Conservation (phyloP, 2,329 filamentous ascomycete species). For the Cytospora schulzeri region DNA sequence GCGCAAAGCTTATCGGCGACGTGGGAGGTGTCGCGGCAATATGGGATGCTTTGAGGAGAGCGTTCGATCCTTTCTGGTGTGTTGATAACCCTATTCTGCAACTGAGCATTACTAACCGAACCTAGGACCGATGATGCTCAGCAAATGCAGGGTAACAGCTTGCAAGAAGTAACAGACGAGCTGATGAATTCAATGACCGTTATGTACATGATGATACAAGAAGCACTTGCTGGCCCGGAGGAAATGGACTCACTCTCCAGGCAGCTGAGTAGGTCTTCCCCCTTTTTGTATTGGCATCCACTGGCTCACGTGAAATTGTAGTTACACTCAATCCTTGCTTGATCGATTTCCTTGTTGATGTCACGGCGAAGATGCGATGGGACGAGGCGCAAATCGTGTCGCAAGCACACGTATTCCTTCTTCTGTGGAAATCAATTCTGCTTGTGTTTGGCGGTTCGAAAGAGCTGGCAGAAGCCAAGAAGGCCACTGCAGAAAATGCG, state of each 20-base stretch:
- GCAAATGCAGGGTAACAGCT: constrained; percentile 41
- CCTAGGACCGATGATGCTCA: constrained; percentile 51
- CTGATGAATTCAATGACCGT: constrained; percentile 65
- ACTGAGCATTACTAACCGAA: neutral
- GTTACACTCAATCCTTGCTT: constrained; percentile 66
- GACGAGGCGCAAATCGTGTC: constrained; percentile 65
- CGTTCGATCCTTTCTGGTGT: constrained; percentile 58
- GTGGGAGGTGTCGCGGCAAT: constrained; percentile 53
- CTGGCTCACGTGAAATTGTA: constrained; percentile 36
- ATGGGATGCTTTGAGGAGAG: constrained; percentile 52
- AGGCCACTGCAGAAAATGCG: constrained; percentile 64
- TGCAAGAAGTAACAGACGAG: constrained; percentile 60
- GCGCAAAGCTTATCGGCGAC: constrained; percentile 53
- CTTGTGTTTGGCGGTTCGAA: constrained; percentile 80
- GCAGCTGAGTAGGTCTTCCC: constrained; percentile 51
- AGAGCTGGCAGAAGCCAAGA: constrained; percentile 74
- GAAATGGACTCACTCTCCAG: constrained; percentile 49
- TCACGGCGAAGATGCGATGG: constrained; percentile 71
- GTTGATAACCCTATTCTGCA: constrained; percentile 26
- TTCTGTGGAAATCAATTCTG: constrained; percentile 91
- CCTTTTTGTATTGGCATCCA: constrained; percentile 1
- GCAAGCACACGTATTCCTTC: constrained; percentile 70
- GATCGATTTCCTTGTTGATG: constrained; percentile 71
- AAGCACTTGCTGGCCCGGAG: constrained; percentile 53
- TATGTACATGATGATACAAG: constrained; percentile 62